Evolutionary conservation across 306 rosid genomes (phyloP).

Genomic region (Malus domestica): ASM211411v1 NC_041795.1:30257501-30258000

Average conservation of each 20-base stretch:
- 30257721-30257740: conserved; percentile 90
- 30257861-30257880: conserved; percentile 15
- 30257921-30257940: conserved; percentile 14
- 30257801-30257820: conserved; percentile 35
- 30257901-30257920: neutral
- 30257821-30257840: conserved; percentile 2
- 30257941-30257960: conserved; percentile 18
- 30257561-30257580: neutral
- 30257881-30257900: neutral
- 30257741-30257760: conserved; percentile 92
- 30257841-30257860: conserved; percentile 21
- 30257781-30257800: conserved; percentile 43
- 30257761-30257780: conserved; percentile 72
- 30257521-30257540: neutral
- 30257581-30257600: neutral
- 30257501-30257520: neutral
- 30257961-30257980: conserved; percentile 29
- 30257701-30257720: conserved; percentile 53
- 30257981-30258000: conserved; percentile 51
- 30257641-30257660: conserved; percentile 91
- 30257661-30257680: conserved; percentile 62
- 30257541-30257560: neutral
- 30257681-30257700: conserved; percentile 70
- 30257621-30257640: neutral
- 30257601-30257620: neutral